A percentile compares a stretch with the other conserved stretches of the same genome.
These are phyloP conservation scores for Nelumbo lutea DNA, from an alignment of 164 flowering plant species.

Conservation along the genomic window DNA sequence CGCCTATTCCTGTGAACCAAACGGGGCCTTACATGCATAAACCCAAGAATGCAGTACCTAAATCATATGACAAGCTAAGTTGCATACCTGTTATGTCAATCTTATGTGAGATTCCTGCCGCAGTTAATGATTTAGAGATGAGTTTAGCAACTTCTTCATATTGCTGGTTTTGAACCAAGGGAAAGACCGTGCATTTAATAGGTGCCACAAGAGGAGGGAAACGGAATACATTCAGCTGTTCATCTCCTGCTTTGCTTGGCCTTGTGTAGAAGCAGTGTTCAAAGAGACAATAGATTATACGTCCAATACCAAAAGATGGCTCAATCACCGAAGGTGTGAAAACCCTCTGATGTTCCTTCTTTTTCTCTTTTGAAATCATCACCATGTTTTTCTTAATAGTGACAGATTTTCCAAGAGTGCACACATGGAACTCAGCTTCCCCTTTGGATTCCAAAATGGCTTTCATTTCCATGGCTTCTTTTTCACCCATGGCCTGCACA, in stretches of 20 bases:
- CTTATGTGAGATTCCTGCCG: constrained; percentile 69
- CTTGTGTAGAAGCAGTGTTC: constrained; percentile 90
- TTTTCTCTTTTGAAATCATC: constrained; percentile 53
- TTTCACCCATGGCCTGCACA: constrained; percentile 56
- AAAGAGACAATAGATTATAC: constrained; percentile 87
- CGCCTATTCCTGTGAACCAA: too few relatives aligned
- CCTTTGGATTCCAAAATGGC: constrained; percentile 56
- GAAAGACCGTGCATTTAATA: constrained; percentile 91
- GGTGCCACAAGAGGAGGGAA: constrained; percentile 69
- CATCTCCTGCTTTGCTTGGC: constrained; percentile 88
- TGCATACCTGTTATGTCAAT: constrained; percentile 80
- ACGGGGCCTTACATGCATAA: too few relatives aligned
- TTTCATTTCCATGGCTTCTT: constrained; percentile 71
- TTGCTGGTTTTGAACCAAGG: constrained; percentile 72
- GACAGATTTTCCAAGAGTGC: constrained; percentile 55
- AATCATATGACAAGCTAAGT: background rate
- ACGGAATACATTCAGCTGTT: constrained; percentile 58
- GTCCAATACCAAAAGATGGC: constrained; percentile 97
- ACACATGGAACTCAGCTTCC: constrained; percentile 52
- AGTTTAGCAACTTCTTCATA: constrained; percentile 69
- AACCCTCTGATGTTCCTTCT: constrained; percentile 70
- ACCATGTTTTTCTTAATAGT: constrained; percentile 57
- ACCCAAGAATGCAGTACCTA: too few relatives aligned
- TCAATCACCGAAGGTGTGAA: constrained; percentile 97
- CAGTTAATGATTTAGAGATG: constrained; percentile 66